These are phyloP conservation scores for Fusarium beomiforme DNA, from an alignment of 2,329 filamentous ascomycete species.

Conservation along the genomic window DNA sequence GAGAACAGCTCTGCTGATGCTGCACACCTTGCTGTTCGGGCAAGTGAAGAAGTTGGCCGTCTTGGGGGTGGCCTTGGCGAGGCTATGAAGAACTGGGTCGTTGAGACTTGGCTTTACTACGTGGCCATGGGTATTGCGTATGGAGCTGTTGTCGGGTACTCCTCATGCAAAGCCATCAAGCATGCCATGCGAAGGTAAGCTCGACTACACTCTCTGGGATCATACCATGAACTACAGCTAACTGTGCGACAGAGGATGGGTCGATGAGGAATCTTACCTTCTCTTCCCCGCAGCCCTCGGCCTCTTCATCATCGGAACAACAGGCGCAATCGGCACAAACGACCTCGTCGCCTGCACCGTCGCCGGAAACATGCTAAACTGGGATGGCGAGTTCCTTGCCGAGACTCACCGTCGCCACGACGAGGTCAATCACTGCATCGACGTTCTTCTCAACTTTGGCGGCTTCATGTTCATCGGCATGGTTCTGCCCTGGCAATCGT, in stretches of 20 bases:
- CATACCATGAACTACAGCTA: not conserved
- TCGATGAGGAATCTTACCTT: conserved; percentile 64
- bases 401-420: conserved; percentile 67
- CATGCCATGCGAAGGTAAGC: conserved; percentile 50
- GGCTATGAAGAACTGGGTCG: conserved; percentile 65
- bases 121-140: conserved; percentile 63
- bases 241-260: conserved; percentile 56
- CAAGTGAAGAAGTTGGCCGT: conserved; percentile 55
- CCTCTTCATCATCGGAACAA: conserved; percentile 67
- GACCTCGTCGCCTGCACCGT: conserved; percentile 70
- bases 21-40: conserved; percentile 27
- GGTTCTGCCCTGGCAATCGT: conserved; percentile 64
- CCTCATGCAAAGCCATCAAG: conserved; percentile 58
- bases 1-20: not conserved
- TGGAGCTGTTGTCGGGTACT: conserved; percentile 61
- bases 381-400: conserved; percentile 68
- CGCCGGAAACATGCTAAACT: conserved; percentile 68
- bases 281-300: conserved; percentile 63
- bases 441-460: conserved; percentile 68
- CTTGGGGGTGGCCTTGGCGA: conserved; percentile 61
- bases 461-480: conserved; percentile 69
- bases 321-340: conserved; percentile 66
- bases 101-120: conserved; percentile 70
- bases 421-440: conserved; percentile 67
- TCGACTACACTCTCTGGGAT: too few species aligned